phyloP scores from a whole-genome alignment of 441 rosid genomes.

The Biscutella laevigata region DNA sequence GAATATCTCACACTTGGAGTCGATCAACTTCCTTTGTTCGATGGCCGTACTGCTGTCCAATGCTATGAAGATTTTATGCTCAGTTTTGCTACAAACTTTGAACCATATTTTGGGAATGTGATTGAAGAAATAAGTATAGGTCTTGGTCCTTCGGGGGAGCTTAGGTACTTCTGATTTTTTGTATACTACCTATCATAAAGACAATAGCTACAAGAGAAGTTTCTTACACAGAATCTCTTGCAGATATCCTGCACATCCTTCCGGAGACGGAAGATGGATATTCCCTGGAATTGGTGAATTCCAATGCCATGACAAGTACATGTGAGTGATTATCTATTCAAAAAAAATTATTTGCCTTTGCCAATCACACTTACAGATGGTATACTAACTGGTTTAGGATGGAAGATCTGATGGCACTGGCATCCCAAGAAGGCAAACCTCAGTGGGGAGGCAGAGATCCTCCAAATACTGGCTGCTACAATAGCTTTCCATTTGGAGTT shows the following conservation, averaged over 20 bases:
- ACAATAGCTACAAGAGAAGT: conserved; percentile 9
- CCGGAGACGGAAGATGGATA: conserved; percentile 58
- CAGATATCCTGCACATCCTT: conserved; percentile 70
- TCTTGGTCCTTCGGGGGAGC: conserved; percentile 69
- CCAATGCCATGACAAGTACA: conserved; percentile 68
- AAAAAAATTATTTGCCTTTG: neutral
- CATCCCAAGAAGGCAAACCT: conserved; percentile 54
- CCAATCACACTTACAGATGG: conserved; percentile 14
- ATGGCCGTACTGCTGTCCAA: conserved; percentile 53
- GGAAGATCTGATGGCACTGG: conserved; percentile 60
- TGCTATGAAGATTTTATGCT: conserved; percentile 56
- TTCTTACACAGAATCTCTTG: conserved; percentile 22
- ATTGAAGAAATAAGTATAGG: conserved; percentile 61
- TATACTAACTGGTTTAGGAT: conserved; percentile 33
- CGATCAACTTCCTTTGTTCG: conserved; percentile 47
- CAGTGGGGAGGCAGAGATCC: conserved; percentile 57
- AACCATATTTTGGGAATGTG: conserved; percentile 39
- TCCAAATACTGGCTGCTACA: conserved; percentile 50
- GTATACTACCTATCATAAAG: conserved; percentile 13
- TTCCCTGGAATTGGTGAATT: conserved; percentile 82
- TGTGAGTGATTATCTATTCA: conserved; percentile 41
- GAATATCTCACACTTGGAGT: conserved; percentile 68
- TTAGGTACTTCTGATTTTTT: conserved; percentile 39
- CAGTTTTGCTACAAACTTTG: conserved; percentile 47
- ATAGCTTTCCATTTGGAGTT: conserved; percentile 45